Evolutionary conservation across 305 asterid genomes (phyloP), one percentile per base, ranked within the genome.

Genomic region (Andrographis paniculata): DNA sequence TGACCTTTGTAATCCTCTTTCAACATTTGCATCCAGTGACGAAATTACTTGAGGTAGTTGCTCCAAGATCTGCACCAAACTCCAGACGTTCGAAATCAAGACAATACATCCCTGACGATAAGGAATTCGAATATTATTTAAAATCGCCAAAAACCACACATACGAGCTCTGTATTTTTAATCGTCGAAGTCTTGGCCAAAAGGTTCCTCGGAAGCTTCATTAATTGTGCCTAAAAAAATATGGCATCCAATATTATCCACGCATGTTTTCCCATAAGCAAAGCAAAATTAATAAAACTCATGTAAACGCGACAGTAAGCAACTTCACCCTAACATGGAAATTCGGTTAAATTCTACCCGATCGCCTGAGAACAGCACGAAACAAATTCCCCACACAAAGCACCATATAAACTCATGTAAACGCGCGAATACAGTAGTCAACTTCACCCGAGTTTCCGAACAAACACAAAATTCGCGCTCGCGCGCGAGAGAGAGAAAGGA

Each of bases 41-140:
- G 92, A 86, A 65, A 82, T 68, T 46, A 79, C 75, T 52, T 11
- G 78, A 59, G 96, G 92, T 84, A 86, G 56, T 73, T 82, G 92
- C 64, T 77, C 77, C 65, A 86, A 65, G 23, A 62, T 77, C 89
- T 82, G 70, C 48, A 59, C 48, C 35, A 55, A 56, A 55, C 18
- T 14, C 27, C 50, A 28, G 14, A 38, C 52, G 28, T 49, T 20
- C 50, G 68, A 20, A 52, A 35, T 52, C 56, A 33, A 48, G 71
- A 51, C 45, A 14, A 21, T 22, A 44, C 20, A 50, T 37, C 52
- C 54, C 33, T 31, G n/a, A n/a, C 52, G 15, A 3, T 31, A 18
- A 42, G 49, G 30, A 75, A 41, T 50, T 33, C 41, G 42, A 48
- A 50, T 23, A 35, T 47, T 17, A 4, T 14, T 59, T 28, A 43